Evolutionary conservation across 1,284 basidiomycete species (phyloP), one percentile per base, ranked within the genome.

Genomic region (Leccinum angustisporum): DNA sequence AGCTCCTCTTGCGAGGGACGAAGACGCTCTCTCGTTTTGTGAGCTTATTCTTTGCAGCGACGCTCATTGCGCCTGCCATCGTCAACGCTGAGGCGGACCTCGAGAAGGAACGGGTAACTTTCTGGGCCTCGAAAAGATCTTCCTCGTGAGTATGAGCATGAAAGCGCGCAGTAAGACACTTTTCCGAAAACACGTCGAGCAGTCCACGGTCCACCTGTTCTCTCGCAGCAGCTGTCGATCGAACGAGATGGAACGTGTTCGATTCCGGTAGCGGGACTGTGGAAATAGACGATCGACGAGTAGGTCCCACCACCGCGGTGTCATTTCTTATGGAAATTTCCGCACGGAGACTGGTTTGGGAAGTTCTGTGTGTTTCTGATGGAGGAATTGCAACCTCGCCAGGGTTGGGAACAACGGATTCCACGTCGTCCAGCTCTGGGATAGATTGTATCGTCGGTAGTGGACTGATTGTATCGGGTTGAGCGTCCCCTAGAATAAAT

Each of bases 171-270:
- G 80, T 80, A 46, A 86, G 70, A 63, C 87, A 86, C 18, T 80
- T 77, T 62, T 86, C 81, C 11, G 90, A 90, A 65, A 86, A 82
- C 54, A 92, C 84, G 65, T 92, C 90, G 57, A 82, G 80, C 18
- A 92, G 75, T 11, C 83, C 85, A 53, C 84, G 81, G 65, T 92
- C 90, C 38, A 90, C 84, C 56, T 84, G 82, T 31, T 85, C 80
- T 21, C 93, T 86, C 34, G 88, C 86, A 36, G 84, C 80, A 14
- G 83, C 77, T 7, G 91, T 88, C 9, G 87, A 86, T 9, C 92
- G 86, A 34, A 86, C 83, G 59, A 92, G 84, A 43, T 90, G 78
- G 54, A 91, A 82, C 3, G 84, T 86, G 30, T 85, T 81, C 11
- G 80, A 76, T 59, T 86, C 84, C 25, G 82, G 75, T 59, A 79